Conservation (phyloP, 768 basidiomycete species). For the Lentinula guzmanii region DNA sequence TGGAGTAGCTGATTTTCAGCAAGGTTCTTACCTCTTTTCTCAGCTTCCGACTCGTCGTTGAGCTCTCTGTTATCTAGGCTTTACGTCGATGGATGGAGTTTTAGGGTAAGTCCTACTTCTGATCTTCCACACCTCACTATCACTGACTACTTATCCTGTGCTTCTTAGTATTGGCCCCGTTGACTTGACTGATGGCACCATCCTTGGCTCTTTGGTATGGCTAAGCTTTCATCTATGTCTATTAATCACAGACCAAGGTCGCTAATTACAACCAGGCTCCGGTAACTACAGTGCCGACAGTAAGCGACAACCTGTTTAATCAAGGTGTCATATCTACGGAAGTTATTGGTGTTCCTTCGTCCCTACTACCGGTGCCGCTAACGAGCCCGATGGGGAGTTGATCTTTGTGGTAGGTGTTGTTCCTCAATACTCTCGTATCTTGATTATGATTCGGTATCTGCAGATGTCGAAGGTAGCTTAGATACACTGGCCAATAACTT, state of each 20-base stretch:
- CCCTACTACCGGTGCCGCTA: conserved; percentile 30
- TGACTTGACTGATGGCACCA: conserved; percentile 41
- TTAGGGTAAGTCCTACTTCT: conserved; percentile 38
- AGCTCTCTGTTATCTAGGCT: conserved; percentile 23
- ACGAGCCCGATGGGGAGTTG: conserved; percentile 42
- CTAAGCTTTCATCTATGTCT: neutral
- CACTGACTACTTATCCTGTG: neutral
- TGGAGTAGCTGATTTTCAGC: conserved; percentile 46
- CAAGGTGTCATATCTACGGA: conserved; percentile 32
- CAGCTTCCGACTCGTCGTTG: neutral
- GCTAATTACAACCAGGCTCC: neutral
- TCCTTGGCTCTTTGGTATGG: conserved; percentile 11
- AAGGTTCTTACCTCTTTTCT: neutral
- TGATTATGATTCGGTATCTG: neutral
- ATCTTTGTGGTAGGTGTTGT: conserved; percentile 30
- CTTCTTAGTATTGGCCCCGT: conserved; percentile 42
- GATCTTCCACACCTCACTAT: neutral
- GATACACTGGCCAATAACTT: neutral
- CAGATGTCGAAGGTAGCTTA: neutral
- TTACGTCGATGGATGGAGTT: conserved; percentile 55
- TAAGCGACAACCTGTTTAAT: conserved; percentile 47
- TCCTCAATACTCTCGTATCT: neutral
- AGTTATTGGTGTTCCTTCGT: conserved; percentile 46
- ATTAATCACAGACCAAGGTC: neutral
- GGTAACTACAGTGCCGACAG: conserved; percentile 37